Evolutionary conservation across 1,139 yeast genomes (phyloP), one percentile per base, ranked within the genome.

Genomic region (Nakaseomyces glabratus): DNA sequence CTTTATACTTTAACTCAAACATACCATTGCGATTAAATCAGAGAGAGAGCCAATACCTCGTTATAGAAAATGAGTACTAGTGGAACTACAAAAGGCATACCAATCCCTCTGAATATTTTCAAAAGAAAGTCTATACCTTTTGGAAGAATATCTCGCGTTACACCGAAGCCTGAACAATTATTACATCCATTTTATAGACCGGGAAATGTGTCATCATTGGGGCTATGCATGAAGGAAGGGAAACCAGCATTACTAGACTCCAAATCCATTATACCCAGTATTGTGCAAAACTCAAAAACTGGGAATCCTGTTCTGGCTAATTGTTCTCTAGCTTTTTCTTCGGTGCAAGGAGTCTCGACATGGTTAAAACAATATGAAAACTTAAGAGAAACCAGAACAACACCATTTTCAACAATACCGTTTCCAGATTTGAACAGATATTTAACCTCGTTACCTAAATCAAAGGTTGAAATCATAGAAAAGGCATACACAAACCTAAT

Each of bases 141-240:
- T 11, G 20, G 21, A 31, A 31, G 21, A 17, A 11, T 19, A 23
- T 14, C 26, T n/a, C 29, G 11, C 25, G 17, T 14, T 15, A 31
- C 42, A 24, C 52, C 50, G 15, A 19, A 24, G 11, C 41, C 44
- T 5, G 36, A 35, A n/a, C 43, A 48, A 25, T 34, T 44, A 7
- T 35, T 42, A 8, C 55, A 50, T 26, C 51, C 54, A 7, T 51
- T 49, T 33, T 52, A 50, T 31, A 36, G 34, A 11, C 49, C 52
- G 11, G 41, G 42, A 20, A 16, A 32, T 6, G 33, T 42, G 8
- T 55, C 51, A 25, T 46, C 45, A 24, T 43, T 51, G 18, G 24
- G 35, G 8, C 29, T 47, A 13, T 49, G 51, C 35, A 39, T 42
- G 14, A 38, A 37, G 9, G 49, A 47, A 26, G 26, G 23, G 8